Conservation (phyloP, 208 protist species). For the Naegleria gruberi region DNA sequence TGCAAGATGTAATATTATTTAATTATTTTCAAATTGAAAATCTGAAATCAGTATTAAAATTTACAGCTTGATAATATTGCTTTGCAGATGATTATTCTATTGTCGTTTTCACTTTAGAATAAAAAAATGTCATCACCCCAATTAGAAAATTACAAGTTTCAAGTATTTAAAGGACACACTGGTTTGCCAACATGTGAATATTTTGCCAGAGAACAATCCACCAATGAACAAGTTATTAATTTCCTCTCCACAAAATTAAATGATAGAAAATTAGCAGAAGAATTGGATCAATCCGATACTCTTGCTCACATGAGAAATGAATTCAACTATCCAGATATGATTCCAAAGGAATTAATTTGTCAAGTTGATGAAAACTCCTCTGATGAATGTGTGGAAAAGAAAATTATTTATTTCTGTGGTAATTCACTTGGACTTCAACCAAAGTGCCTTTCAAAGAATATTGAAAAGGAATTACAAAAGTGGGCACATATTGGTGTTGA, state of each 20-base stretch:
- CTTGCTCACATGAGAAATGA: neutral
- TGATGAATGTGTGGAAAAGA: neutral
- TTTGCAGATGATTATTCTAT: too few relatives aligned
- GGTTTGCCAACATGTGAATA: too few relatives aligned
- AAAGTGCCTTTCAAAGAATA: slow-evolving; percentile 47
- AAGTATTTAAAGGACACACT: neutral
- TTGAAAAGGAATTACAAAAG: slow-evolving; percentile 63
- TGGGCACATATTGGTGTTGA: slow-evolving; percentile 72
- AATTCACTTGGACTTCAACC: slow-evolving; percentile 79
- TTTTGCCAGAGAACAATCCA: too few relatives aligned
- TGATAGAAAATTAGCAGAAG: neutral
- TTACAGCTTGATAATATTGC: too few relatives aligned
- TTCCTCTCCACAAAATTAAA: too few relatives aligned
- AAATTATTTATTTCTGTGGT: slow-evolving; percentile 66
- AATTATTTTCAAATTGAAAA: too few relatives aligned
- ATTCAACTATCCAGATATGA: neutral
- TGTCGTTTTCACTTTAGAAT: too few relatives aligned
- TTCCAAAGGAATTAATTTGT: neutral
- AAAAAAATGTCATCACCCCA: neutral
- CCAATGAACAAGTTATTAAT: too few relatives aligned
- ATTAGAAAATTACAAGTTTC: neutral
- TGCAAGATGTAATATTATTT: too few relatives aligned
- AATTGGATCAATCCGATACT: neutral
- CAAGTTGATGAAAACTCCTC: neutral
- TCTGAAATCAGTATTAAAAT: too few relatives aligned